Base-by-base conservation (phyloP, 148 eudicot species). In the Fagopyrum homotropicum region DNA sequence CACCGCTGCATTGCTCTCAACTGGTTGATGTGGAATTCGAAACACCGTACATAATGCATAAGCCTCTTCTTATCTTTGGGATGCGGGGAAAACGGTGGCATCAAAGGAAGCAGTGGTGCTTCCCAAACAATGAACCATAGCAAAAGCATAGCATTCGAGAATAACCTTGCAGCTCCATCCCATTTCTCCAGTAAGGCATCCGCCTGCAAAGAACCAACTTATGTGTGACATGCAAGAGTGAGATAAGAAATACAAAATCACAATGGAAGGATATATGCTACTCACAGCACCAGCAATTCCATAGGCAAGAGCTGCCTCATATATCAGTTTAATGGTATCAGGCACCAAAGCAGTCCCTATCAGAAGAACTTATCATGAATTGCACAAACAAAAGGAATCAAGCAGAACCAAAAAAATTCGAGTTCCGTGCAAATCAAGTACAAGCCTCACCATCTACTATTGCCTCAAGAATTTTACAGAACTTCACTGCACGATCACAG, bases 201-300 rank as follows among this genome's bases (percentile, higher is more conserved):
- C 46, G 81, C 88, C 86, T 83, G 26, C 40, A 29, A 81, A 1
- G 76, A 60, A 72, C 26, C 10, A 72, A 9, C 7, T 43, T 22
- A 22, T 5, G 12, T 43, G 40, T 35, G 40, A 35, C 40, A 35
- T 35, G 40, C 40, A 35, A 22, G 47, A 5, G 69, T 10, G 44
- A 63, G 9, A 63, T 15, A 12, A 22, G 26, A 17, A 15, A 46
- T 35, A 35, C 40, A 35, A 35, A 35, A 22, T 22, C 26, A 22
- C 26, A 29, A 22, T 56, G 30, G 56, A 72, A 51, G 45, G 52
- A 35, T 2, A 35, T 35, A 73, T 52, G 54, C 40, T 68, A 64
- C 88, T 26, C 78, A 85, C 88, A 69, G 83, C 88, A 47, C 86
- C 88, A 51, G 40, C 12, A 77, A 73, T 85, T 56, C 88, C 88